These are phyloP conservation scores for Colletotrichum chrysophilum DNA, from an alignment of 2,329 filamentous ascomycete genomes.

Conservation along the genomic window DNA sequence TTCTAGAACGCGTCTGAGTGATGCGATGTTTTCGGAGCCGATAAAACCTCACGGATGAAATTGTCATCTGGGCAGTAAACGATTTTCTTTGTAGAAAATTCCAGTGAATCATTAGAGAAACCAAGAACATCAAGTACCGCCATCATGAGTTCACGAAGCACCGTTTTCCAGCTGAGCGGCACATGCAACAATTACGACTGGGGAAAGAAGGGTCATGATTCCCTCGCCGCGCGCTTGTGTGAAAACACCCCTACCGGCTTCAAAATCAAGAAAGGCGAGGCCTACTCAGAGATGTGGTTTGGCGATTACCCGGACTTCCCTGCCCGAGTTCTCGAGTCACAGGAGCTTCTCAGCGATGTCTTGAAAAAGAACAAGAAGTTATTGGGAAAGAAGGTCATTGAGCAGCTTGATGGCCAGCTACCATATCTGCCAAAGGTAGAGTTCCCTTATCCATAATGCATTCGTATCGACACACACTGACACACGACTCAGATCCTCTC, in stretches of 20 bases:
- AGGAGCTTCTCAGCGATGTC: conserved; percentile 68
- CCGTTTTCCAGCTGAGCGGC: conserved; percentile 51
- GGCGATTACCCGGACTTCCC: conserved; percentile 77
- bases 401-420: conserved; percentile 65
- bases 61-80: fast-evolving
- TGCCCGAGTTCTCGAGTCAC: conserved; percentile 65
- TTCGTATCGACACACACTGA: background rate
- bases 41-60: background rate
- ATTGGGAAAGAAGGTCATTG: conserved; percentile 66
- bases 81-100: background rate
- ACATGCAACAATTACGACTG: conserved; percentile 68
- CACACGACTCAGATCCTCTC: conserved; percentile 61
- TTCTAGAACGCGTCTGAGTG: background rate
- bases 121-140: fast-evolving
- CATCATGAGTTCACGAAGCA: conserved; percentile 22
- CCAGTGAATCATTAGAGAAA: fast-evolving
- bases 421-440: conserved; percentile 74
- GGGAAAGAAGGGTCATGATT: conserved; percentile 72
- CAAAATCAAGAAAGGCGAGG: conserved; percentile 66
- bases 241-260: conserved; percentile 68
- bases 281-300: conserved; percentile 76
- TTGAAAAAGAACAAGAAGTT: conserved; percentile 66
- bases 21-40: background rate
- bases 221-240: conserved; percentile 69
- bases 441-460: background rate